Conservation (phyloP, 2,329 filamentous ascomycete species). For the Fusarium illudens region DNA sequence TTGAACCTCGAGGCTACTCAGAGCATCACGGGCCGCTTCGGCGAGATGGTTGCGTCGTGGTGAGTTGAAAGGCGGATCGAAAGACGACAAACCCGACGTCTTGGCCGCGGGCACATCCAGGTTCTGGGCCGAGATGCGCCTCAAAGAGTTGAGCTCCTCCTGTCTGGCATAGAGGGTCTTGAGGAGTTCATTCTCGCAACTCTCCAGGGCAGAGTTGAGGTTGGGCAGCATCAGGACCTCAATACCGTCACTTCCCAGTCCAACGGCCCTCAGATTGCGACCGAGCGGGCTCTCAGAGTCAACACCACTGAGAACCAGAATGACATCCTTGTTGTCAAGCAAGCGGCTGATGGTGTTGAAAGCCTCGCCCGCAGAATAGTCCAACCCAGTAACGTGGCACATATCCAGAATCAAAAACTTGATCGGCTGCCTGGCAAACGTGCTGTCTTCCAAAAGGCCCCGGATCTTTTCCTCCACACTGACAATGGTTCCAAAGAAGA, state of each 20-base stretch:
- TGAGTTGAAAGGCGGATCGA: constrained; percentile 69
- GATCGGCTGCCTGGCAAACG: constrained; percentile 80
- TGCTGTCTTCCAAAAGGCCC: constrained; percentile 80
- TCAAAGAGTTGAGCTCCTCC: constrained; percentile 63
- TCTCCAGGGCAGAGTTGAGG: constrained; percentile 91
- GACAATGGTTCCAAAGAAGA: constrained; percentile 99
- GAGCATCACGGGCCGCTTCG: constrained; percentile 77
- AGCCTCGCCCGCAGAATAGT: constrained; percentile 95
- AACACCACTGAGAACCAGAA: constrained; percentile 84
- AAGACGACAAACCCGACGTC: constrained; percentile 46
- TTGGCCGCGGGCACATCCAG: constrained; percentile 58
- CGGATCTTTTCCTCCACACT: constrained; percentile 91
- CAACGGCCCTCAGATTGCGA: constrained; percentile 81
- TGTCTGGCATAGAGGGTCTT: constrained; percentile 79
- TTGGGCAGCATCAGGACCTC: constrained; percentile 85
- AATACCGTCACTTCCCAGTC: constrained; percentile 76
- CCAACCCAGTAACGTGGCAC: constrained; percentile 87
- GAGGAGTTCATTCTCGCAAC: constrained; percentile 92
- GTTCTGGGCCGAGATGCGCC: constrained; percentile 53
- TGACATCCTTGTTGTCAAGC: constrained; percentile 77
- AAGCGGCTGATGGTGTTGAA: constrained; percentile 93
- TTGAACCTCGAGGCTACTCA: constrained; percentile 71
- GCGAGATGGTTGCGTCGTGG: constrained; percentile 82
- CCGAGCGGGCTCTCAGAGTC: constrained; percentile 79
- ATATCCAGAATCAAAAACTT: constrained; percentile 91